phyloP scores from a whole-genome alignment of 108 stramenopile genomes.

The Skeletonema tropicum region DNA sequence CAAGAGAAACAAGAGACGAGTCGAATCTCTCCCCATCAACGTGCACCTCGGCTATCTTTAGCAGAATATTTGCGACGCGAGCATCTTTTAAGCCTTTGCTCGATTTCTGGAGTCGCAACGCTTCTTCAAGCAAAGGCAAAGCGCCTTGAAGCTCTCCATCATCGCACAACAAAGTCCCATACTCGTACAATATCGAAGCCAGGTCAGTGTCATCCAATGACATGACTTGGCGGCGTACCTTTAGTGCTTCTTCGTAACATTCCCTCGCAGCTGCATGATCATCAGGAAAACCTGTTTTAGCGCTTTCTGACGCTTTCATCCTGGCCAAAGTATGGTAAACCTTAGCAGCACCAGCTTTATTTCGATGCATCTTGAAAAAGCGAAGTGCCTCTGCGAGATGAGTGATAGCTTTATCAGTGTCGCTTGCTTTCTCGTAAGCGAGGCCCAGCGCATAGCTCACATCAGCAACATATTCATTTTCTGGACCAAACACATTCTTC shows the following conservation, averaged over 20 bases:
- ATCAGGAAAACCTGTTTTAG: slow-evolving; percentile 14
- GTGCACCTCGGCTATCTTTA: slow-evolving; percentile 34
- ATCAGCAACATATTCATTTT: slow-evolving; percentile 47
- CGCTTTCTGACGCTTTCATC: slow-evolving; percentile 27
- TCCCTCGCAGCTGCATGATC: slow-evolving; percentile 43
- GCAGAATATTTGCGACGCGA: slow-evolving; percentile 37
- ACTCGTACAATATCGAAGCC: slow-evolving; percentile 41
- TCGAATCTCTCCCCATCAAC: slow-evolving; percentile 28
- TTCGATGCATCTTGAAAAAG: slow-evolving; percentile 44
- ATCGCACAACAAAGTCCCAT: slow-evolving; percentile 32
- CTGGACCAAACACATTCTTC: slow-evolving; percentile 32
- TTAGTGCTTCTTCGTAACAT: slow-evolving; percentile 47
- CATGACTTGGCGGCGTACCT: slow-evolving; percentile 42
- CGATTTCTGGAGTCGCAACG: slow-evolving; percentile 38
- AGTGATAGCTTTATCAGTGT: slow-evolving; percentile 25
- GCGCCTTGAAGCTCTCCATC: slow-evolving; percentile 27
- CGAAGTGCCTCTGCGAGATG: slow-evolving; percentile 38
- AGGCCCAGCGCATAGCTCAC: slow-evolving; percentile 32
- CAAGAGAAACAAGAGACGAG: slow-evolving; percentile 43
- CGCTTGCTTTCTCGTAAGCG: slow-evolving; percentile 41
- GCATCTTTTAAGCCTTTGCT: slow-evolving; percentile 32
- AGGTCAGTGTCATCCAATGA: slow-evolving; percentile 47
- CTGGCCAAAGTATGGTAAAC: slow-evolving; percentile 37
- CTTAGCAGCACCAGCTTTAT: slow-evolving; percentile 28
- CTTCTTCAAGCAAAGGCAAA: slow-evolving; percentile 46